Evolutionary conservation across 2,329 filamentous ascomycete genomes (phyloP), one percentile per base, ranked within the genome.

Genomic region (Pseudovirgaria hyperparasitica): DNA sequence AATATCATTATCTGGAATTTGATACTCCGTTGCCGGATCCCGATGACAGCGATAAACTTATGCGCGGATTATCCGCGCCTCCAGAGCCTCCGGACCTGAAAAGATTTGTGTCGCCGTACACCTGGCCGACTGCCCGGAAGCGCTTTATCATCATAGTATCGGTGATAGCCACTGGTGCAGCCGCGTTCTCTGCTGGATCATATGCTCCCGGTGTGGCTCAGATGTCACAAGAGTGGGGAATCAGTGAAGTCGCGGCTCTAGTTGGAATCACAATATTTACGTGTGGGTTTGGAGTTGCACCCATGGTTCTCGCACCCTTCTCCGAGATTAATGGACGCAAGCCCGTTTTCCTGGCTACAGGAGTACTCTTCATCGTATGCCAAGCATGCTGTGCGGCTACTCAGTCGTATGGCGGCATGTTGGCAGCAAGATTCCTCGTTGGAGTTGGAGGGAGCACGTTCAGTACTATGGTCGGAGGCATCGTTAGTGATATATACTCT

Each of bases 381-480:
- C 76, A 85, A 45, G 63, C 81, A 16, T 72, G 76, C 5, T 86
- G 80, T 45, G 82, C 79, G 4, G 60, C 82, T 0, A 80, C 82
- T 5, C 61, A 64, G 0, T 70, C 70, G 3, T 72, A 81, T 35
- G 70, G 69, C 0, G 82, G 79, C 3, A 79, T 93, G 67, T 51
- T 92, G 1, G 55, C 85, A 3, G 70, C 75, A 0, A 70, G 86
- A 1, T 80, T 93, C 46, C 64, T 90, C 24, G 68, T 74, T 7
- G 86, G 86, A 2, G 71, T 74, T n/a, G 81, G 80, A 5, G 76
- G 72, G 5, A 84, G 76, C 25, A 73, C 69, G 0, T 92, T 92
- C 46, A 84, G 78, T 23, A 90, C 82, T 13, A 86, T 93, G 67
- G 78, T 92, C 0, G 86, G 86, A n/a, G 86, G 86, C 4, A 80